These are phyloP conservation scores for Sodiomyces alkalinus DNA, from an alignment of 2,329 filamentous ascomycete species.

Conservation along the genomic window DNA sequence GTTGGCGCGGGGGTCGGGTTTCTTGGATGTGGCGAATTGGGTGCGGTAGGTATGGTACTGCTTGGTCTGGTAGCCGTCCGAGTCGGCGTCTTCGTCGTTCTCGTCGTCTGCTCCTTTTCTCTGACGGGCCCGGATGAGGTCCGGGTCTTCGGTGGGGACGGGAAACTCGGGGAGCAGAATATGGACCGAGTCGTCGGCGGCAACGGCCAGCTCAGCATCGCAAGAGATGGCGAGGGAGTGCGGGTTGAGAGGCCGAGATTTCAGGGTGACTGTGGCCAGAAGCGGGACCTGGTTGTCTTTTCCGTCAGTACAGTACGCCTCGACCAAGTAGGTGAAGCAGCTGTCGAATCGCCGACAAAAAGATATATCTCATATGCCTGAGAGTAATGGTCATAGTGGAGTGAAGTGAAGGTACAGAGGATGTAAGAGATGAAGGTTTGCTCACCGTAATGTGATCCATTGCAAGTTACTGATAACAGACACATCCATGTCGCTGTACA, in stretches of 20 bases:
- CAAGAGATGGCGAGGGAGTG: conserved; percentile 36
- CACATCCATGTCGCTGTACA: too few relatives aligned
- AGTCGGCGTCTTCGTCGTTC: conserved; percentile 12
- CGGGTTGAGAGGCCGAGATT: conserved; percentile 26
- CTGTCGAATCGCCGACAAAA: too few relatives aligned
- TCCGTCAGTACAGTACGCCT: too few relatives aligned
- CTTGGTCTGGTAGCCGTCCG: conserved; percentile 7
- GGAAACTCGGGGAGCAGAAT: conserved; percentile 33
- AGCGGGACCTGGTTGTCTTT: conserved; percentile 23
- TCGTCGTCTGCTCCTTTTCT: conserved; percentile 11
- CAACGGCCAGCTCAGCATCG: conserved; percentile 41
- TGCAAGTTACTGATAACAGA: too few relatives aligned
- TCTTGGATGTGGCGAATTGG: conserved; percentile 17
- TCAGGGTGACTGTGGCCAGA: conserved; percentile 28
- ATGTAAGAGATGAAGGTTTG: too few relatives aligned
- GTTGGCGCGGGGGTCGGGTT: conserved; percentile 28
- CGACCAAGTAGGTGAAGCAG: too few relatives aligned
- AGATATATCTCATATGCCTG: too few relatives aligned
- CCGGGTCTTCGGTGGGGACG: conserved; percentile 8
- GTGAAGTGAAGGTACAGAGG: too few relatives aligned
- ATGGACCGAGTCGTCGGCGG: conserved; percentile 38
- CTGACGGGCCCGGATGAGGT: conserved; percentile 1
- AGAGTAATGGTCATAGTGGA: too few relatives aligned
- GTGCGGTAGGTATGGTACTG: conserved; percentile 18
- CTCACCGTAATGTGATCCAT: too few relatives aligned